Conservation (phyloP, 495 filamentous ascomycete genomes). For the Podospora conica region DNA sequence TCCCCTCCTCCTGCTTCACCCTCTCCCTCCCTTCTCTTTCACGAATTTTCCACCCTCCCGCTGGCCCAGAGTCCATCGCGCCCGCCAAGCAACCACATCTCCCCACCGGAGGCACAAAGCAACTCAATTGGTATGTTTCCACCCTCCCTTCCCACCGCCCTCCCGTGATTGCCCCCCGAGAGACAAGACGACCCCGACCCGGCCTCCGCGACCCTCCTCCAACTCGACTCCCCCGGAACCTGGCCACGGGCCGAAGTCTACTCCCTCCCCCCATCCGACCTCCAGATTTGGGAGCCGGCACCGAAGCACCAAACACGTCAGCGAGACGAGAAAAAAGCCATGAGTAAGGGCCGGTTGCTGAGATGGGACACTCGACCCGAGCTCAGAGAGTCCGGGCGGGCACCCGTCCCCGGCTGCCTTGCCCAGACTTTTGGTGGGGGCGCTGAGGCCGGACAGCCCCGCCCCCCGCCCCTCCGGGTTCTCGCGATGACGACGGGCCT, state of each 20-base stretch:
- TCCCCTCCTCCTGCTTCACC: slow-evolving; percentile 13
- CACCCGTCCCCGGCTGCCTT: not conserved
- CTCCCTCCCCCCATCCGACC: not conserved
- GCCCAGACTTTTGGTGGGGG: not conserved
- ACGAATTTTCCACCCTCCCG: slow-evolving; percentile 17
- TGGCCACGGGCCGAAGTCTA: not conserved
- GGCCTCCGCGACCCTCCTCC: not conserved
- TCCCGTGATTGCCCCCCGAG: not conserved
- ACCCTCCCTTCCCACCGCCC: not conserved
- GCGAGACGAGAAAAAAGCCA: not conserved
- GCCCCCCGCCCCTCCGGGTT: not conserved
- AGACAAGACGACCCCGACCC: slow-evolving; percentile 11
- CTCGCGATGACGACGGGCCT: not conserved
- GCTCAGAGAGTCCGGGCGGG: not conserved
- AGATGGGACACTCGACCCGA: not conserved
- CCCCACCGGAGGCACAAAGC: slow-evolving; percentile 10
- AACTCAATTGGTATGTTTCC: slow-evolving; percentile 28
- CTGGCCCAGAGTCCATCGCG: slow-evolving; percentile 15
- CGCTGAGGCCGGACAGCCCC: not conserved
- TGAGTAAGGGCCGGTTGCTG: not conserved
- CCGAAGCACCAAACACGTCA: not conserved
- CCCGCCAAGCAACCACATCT: slow-evolving; percentile 12
- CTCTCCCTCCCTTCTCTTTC: slow-evolving; percentile 20
- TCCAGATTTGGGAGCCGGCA: not conserved
- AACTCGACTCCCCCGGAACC: not conserved